A percentile compares a stretch with the other conserved stretches of the same genome.
phyloP scores from a whole-genome alignment of 1,284 basidiomycete genomes.

The Ustilago crameri region DNA sequence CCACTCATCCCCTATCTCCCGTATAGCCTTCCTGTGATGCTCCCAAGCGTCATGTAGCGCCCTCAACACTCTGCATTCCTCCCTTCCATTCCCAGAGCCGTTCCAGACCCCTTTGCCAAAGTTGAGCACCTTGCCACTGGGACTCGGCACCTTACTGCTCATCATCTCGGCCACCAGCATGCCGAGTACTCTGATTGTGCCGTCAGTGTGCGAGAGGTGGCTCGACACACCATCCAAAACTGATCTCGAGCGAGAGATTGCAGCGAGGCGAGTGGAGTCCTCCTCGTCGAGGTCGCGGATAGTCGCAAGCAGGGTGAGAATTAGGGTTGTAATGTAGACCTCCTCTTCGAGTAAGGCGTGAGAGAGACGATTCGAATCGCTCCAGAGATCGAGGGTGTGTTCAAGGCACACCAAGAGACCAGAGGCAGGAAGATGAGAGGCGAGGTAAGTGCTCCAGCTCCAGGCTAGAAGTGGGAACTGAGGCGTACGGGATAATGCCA shows the following conservation, averaged over 20 bases:
- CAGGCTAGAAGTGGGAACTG: conserved; percentile 29
- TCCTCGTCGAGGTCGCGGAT: background rate
- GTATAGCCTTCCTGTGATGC: background rate
- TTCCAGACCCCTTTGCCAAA: conserved; percentile 83
- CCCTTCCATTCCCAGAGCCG: conserved; percentile 76
- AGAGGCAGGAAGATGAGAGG: background rate
- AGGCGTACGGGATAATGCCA: background rate
- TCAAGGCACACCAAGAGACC: conserved; percentile 7
- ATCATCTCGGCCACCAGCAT: conserved; percentile 86
- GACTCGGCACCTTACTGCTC: conserved; percentile 21
- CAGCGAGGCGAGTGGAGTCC: conserved; percentile 36
- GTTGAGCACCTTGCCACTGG: conserved; percentile 73
- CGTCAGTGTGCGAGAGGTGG: conserved; percentile 75
- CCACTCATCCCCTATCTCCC: background rate
- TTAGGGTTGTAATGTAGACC: conserved; percentile 77
- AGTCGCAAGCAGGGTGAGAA: conserved; percentile 74
- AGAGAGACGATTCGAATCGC: conserved; percentile 8
- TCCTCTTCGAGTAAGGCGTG: conserved; percentile 12
- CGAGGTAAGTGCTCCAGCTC: conserved; percentile 15
- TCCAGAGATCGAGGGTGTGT: conserved; percentile 16
- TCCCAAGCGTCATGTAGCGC: conserved; percentile 35
- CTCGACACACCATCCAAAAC: conserved; percentile 80
- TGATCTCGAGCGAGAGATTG: conserved; percentile 71
- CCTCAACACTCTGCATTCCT: conserved; percentile 58
- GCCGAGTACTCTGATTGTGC: conserved; percentile 83